Conservation (phyloP, 192 early-diverging fungal genomes). For the Geranomyces michiganensis region DNA sequence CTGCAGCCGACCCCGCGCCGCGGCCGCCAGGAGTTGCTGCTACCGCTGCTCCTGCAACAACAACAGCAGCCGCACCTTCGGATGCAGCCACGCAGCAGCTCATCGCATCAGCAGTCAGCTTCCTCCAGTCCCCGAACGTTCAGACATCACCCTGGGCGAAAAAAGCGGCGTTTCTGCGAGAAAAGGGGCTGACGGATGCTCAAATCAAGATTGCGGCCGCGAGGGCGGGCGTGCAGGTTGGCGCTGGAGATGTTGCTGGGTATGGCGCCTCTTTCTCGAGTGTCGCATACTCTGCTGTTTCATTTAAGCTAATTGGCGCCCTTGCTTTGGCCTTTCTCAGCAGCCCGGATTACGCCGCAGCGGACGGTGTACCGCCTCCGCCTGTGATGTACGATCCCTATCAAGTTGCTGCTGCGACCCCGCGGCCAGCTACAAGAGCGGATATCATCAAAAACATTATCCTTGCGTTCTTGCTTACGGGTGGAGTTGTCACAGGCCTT, state of each 20-base stretch:
- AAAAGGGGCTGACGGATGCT: constrained; percentile 83
- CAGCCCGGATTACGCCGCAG: no score
- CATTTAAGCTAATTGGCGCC: no score
- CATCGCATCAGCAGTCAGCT: constrained; percentile 69
- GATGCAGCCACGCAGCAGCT: background rate
- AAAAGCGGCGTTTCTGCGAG: constrained; percentile 83
- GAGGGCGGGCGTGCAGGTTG: constrained; percentile 4
- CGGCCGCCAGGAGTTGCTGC: no score
- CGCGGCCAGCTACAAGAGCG: background rate
- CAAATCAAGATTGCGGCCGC: constrained; percentile 79
- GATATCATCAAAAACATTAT: background rate
- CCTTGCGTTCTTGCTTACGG: constrained; percentile 1
- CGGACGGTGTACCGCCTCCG: constrained; percentile 1
- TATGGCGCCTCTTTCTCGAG: no score
- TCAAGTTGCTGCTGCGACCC: background rate
- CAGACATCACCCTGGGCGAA: constrained; percentile 78
- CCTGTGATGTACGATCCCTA: background rate
- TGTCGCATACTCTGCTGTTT: no score
- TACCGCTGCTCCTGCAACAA: background rate
- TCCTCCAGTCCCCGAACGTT: constrained; percentile 84
- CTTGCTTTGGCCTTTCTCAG: no score
- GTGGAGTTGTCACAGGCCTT: constrained; percentile 4
- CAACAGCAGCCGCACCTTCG: background rate
- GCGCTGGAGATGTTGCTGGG: background rate
- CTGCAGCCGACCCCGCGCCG: no score